Evolutionary conservation across 148 eudicot species (phyloP).

Genomic region (Rhododendron ferrugineum): DNA sequence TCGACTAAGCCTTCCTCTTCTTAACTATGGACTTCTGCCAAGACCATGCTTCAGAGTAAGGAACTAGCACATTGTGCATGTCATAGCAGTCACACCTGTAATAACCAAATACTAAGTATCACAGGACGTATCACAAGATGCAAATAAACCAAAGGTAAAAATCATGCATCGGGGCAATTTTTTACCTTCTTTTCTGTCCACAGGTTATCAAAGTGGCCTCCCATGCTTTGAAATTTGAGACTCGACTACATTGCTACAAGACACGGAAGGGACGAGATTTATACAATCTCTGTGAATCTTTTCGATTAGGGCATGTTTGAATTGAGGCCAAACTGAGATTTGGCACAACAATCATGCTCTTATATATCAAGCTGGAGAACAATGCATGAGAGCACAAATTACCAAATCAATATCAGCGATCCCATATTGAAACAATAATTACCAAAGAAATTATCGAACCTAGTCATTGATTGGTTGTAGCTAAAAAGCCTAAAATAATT

Average conservation of each 20-base stretch:
- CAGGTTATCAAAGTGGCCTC: neutral
- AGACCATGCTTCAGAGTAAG: slow-evolving; percentile 73
- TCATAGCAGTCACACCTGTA: slow-evolving; percentile 67
- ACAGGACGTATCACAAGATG: neutral
- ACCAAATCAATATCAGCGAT: neutral
- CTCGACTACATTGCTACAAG: neutral
- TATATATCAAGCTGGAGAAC: neutral
- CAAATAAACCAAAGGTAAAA: neutral
- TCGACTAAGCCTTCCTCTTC: slow-evolving; percentile 52
- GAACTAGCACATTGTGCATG: slow-evolving; percentile 57
- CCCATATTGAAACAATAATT: neutral
- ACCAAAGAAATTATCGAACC: neutral
- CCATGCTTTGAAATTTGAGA: neutral
- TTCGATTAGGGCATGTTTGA: neutral
- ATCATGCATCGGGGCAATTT: neutral
- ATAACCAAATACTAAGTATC: neutral
- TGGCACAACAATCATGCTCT: neutral
- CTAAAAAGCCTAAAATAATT: too few species aligned
- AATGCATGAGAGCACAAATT: neutral
- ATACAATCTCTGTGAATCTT: slow-evolving; percentile 1
- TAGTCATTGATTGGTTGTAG: neutral
- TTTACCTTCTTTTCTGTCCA: slow-evolving; percentile 24
- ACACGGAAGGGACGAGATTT: neutral
- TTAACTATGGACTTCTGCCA: slow-evolving; percentile 73
- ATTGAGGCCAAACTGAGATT: slow-evolving; percentile 7